Evolutionary conservation across 2,329 filamentous ascomycete genomes (phyloP).

Genomic region (Pseudocercospora pini-densiflorae): DNA sequence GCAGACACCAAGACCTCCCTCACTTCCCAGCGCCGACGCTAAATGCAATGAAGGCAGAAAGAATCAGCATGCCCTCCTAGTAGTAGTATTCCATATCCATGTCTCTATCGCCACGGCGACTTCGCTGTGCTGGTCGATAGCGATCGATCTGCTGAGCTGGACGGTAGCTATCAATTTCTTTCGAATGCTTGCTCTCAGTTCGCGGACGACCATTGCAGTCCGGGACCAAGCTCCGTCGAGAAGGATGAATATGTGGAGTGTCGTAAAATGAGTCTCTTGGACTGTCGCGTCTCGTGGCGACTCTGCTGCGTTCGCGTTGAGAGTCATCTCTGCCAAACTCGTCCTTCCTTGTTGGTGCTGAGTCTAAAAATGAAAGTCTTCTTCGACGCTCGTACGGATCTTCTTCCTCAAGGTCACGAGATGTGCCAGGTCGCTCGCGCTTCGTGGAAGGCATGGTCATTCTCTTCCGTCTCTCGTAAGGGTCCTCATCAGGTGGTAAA

Average conservation of each 20-base stretch:
- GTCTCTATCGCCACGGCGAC: neutral
- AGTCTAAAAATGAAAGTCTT: neutral
- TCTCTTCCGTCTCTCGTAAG: slow-evolving; percentile 2
- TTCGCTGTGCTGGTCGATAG: neutral
- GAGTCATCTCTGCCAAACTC: neutral
- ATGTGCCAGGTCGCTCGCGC: neutral
- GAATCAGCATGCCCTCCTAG: neutral
- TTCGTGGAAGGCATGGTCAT: neutral
- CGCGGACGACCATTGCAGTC: neutral
- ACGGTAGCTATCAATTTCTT: neutral
- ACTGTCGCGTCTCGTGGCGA: neutral
- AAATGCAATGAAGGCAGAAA: slow-evolving; percentile 1
- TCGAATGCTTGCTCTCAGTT: neutral
- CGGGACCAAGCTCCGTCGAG: neutral
- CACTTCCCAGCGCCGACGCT: slow-evolving; percentile 9
- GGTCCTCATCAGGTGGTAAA: neutral
- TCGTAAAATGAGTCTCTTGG: neutral
- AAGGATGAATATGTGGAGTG: neutral
- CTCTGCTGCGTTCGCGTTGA: neutral
- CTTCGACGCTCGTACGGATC: neutral
- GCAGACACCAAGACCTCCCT: neutral
- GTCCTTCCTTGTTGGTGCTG: neutral
- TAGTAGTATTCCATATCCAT: neutral
- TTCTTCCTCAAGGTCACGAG: neutral
- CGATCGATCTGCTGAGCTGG: neutral